These are phyloP conservation scores for Leccinum variicolor DNA, from an alignment of 768 basidiomycete genomes.

Conservation along the genomic window DNA sequence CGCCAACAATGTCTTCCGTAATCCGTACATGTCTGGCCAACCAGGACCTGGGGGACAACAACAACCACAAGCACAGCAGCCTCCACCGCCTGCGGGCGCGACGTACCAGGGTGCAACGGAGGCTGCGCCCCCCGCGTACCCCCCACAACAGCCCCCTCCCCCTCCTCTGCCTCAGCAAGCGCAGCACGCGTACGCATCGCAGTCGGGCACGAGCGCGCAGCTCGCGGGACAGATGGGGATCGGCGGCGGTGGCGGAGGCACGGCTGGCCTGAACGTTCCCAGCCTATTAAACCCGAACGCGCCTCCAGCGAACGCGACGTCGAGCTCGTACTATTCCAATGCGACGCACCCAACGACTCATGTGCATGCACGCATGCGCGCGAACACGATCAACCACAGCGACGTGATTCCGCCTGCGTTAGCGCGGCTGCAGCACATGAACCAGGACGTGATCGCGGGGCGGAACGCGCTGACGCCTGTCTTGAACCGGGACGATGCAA, in stretches of 20 bases:
- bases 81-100: constrained; percentile 6
- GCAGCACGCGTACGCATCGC: constrained; percentile 26
- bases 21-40: constrained; percentile 73
- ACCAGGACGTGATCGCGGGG: constrained; percentile 66
- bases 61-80: constrained; percentile 20
- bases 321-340: constrained; percentile 64
- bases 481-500: constrained; percentile 90
- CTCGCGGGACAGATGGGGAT: constrained; percentile 19
- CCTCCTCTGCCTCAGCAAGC: constrained; percentile 19
- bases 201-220: constrained; percentile 20
- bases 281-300: constrained; percentile 44
- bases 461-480: constrained; percentile 90
- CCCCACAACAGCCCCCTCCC: constrained; percentile 26
- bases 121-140: constrained; percentile 14
- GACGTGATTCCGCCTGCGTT: constrained; percentile 94
- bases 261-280: constrained; percentile 18
- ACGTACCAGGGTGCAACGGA: constrained; percentile 25
- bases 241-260: constrained; percentile 1
- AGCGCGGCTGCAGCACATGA: constrained; percentile 86
- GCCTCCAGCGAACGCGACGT: constrained; percentile 31
- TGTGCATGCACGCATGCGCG: constrained; percentile 60
- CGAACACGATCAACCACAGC: constrained; percentile 87
- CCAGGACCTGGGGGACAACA: constrained; percentile 33
- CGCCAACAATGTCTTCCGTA: constrained; percentile 64
- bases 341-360: constrained; percentile 14